Conservation (phyloP, 2,329 filamentous ascomycete genomes). For the Penicillium sp. region DNA sequence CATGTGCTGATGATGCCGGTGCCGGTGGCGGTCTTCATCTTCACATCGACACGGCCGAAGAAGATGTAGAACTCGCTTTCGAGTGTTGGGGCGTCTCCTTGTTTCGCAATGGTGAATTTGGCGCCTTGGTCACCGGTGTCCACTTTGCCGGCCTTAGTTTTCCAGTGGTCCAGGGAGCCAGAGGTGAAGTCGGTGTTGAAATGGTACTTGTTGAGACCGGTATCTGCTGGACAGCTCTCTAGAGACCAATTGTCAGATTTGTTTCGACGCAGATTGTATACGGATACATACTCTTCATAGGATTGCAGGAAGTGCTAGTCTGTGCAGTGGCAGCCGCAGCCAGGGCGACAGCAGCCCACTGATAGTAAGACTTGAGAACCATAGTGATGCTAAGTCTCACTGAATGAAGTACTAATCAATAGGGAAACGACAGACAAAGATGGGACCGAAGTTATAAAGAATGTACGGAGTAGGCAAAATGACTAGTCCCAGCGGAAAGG, state of each 20-base stretch:
- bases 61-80: slow-evolving; percentile 95
- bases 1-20: slow-evolving; percentile 87
- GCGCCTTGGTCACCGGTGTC: slow-evolving; percentile 68
- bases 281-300: slow-evolving; percentile 39
- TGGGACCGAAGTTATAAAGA: neutral
- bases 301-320: slow-evolving; percentile 73
- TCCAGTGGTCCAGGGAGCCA: slow-evolving; percentile 57
- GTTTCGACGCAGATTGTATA: fast-evolving
- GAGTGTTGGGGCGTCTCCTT: slow-evolving; percentile 82
- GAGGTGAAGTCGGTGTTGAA: slow-evolving; percentile 41
- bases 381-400: slow-evolving; percentile 14
- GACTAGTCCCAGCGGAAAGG: neutral
- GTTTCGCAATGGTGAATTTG: slow-evolving; percentile 70
- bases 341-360: slow-evolving; percentile 28
- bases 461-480: neutral
- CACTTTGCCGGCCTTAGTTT: slow-evolving; percentile 62
- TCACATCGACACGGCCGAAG: slow-evolving; percentile 87
- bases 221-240: slow-evolving; percentile 61
- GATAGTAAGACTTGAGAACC: slow-evolving; percentile 21
- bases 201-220: slow-evolving; percentile 57
- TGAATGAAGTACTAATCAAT: neutral
- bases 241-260: neutral
- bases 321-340: slow-evolving; percentile 54
- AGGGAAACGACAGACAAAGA: neutral
- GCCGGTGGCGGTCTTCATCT: slow-evolving; percentile 79